Conservation (phyloP, 1,139 yeast genomes). For the Candida tunisiensis region DNA sequence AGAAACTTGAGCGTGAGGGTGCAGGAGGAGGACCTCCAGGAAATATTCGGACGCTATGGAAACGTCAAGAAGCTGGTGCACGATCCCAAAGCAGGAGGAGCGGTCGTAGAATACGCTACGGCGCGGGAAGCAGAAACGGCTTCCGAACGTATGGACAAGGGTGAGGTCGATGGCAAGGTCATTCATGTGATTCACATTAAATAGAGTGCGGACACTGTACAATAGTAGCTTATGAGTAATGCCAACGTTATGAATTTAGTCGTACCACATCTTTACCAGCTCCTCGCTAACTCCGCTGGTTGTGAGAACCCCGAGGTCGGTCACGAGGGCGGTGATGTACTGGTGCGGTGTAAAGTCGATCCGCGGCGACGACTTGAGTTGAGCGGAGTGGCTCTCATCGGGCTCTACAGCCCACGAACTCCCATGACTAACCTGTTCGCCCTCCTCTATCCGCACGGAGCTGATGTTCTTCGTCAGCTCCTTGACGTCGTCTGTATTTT, state of each 20-base stretch:
- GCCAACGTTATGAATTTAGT: conserved; percentile 28
- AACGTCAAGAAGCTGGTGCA: no score
- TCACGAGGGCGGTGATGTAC: conserved; percentile 84
- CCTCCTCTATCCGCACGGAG: no score
- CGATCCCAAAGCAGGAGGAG: neutral
- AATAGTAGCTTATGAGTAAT: neutral
- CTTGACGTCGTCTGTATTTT: conserved; percentile 11
- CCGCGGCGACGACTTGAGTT: conserved; percentile 24
- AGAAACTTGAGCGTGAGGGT: no score
- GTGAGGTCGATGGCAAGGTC: no score
- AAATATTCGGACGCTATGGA: no score
- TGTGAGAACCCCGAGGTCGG: conserved; percentile 91
- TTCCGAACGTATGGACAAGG: no score
- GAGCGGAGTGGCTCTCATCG: conserved; percentile 6
- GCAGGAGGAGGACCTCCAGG: no score
- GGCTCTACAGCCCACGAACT: conserved; percentile 11
- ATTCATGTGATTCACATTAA: no score
- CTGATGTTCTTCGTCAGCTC: no score
- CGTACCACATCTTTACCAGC: conserved; percentile 95
- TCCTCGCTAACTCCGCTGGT: conserved; percentile 98
- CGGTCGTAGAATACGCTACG: neutral
- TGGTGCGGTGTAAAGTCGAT: conserved; percentile 95
- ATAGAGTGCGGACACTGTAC: conserved; percentile 1
- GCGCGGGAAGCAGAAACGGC: neutral
- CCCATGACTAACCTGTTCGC: no score